Base-by-base conservation (phyloP, 768 basidiomycete genomes). In the Podaxis pistillaris region DNA sequence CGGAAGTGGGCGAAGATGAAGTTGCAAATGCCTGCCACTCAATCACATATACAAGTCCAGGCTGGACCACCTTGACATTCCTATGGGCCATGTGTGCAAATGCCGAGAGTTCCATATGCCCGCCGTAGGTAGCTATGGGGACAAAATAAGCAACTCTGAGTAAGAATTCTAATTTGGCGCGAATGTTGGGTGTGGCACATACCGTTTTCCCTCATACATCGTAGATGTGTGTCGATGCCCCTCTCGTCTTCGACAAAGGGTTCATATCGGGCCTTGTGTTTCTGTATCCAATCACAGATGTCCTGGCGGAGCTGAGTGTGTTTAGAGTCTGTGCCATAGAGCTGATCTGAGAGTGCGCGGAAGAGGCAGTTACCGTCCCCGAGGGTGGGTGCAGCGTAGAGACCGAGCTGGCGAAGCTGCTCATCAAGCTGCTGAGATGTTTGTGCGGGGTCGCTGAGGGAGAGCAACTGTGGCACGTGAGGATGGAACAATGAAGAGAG, bases 301-400 rank as follows among this genome's bases (percentile, higher is more conserved):
- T 91, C 86, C 66, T 81, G 74, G 52, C 94, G 81, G 24, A 96
- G 80, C 62, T 84, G 81, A 40, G 80, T 74, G 66, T 96, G 94
- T 58, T 81, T 78, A 12, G 85, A 81, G 12, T 88, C 86, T 2
- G 89, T 81, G 63, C 94, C 94, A 67, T 89, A 86, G 17, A 94
- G 79, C 73, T 96, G 94, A 75, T 96, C 94, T 51, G 89, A 88
- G 59, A 96, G 81, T 0, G 94, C 93, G 51, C 94, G 88, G 75
- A 96, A 97, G 65, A 97, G 85, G 74, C 94, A 97, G 76, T 96
- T 96, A 52, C 95, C 94, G 74, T 96, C 91, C 56, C 93, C 94
- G 47, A 93, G 74, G 17, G 91, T 96, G 66, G 86, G 81, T 2
- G 91, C 91, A n/a, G 94, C 89, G 72, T 96, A 96, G 8, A 96